Conservation (phyloP, 768 basidiomycete genomes). For the Mycena filopes region DNA sequence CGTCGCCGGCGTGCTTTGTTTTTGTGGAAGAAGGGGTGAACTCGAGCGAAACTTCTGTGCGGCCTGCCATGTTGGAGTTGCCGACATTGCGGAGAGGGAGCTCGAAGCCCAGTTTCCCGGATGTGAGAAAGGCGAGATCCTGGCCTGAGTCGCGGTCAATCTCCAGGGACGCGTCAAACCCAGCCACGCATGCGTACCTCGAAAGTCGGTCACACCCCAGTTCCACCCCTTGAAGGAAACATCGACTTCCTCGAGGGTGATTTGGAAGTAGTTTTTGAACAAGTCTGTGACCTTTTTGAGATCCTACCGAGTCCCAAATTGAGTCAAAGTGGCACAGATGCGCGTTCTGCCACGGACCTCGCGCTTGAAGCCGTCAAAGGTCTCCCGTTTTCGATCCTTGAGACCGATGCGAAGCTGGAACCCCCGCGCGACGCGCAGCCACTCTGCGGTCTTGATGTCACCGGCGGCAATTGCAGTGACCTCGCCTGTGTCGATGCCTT, state of each 20-base stretch:
- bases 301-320: slow-evolving; percentile 64
- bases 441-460: slow-evolving; percentile 90
- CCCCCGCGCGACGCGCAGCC: slow-evolving; percentile 91
- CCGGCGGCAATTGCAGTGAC: slow-evolving; percentile 70
- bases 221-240: slow-evolving; percentile 96
- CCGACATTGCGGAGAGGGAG: slow-evolving; percentile 87
- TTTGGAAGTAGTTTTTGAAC: slow-evolving; percentile 87
- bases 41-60: slow-evolving; percentile 99
- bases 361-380: slow-evolving; percentile 93
- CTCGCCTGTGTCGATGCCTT: slow-evolving; percentile 72
- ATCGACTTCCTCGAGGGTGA: slow-evolving; percentile 88
- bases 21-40: slow-evolving; percentile 67
- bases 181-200: slow-evolving; percentile 66
- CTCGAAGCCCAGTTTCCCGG: slow-evolving; percentile 89
- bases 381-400: slow-evolving; percentile 79
- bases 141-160: slow-evolving; percentile 64
- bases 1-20: slow-evolving; percentile 71
- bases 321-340: neutral
- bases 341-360: slow-evolving; percentile 67
- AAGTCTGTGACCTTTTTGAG: slow-evolving; percentile 85
- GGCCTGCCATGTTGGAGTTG: slow-evolving; percentile 97
- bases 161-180: slow-evolving; percentile 12
- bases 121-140: slow-evolving; percentile 91
- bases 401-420: slow-evolving; percentile 90
- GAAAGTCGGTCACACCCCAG: slow-evolving; percentile 96